Conservation (phyloP, 805 yeast species). For the Yarrowia sp. region DNA sequence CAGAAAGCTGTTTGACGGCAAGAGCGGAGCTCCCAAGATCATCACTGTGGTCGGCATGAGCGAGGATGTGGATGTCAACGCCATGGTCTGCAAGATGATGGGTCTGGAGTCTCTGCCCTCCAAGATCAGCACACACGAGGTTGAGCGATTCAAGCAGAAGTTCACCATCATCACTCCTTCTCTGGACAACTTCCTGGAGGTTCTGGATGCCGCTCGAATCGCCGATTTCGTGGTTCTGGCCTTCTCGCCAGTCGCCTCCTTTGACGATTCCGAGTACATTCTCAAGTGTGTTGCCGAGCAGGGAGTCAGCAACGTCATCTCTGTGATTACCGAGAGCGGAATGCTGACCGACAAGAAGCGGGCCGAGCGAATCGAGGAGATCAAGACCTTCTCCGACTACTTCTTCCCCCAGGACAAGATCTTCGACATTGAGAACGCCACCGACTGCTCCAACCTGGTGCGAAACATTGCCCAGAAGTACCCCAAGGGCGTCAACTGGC, state of each 20-base stretch:
- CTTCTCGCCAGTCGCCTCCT: slow-evolving; percentile 82
- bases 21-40: slow-evolving; percentile 76
- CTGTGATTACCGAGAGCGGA: slow-evolving; percentile 28
- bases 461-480: slow-evolving; percentile 79
- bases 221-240: slow-evolving; percentile 89
- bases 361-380: slow-evolving; percentile 64
- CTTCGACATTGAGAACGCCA: slow-evolving; percentile 60
- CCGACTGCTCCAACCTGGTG: slow-evolving; percentile 71
- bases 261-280: slow-evolving; percentile 81
- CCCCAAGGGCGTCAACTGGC: slow-evolving; percentile 85
- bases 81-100: slow-evolving; percentile 34
- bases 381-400: slow-evolving; percentile 67
- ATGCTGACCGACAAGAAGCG: slow-evolving; percentile 46
- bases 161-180: slow-evolving; percentile 71
- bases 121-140: slow-evolving; percentile 32
- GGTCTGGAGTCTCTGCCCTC: neutral
- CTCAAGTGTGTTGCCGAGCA: slow-evolving; percentile 86
- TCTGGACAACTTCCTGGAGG: slow-evolving; percentile 57
- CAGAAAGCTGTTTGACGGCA: slow-evolving; percentile 75
- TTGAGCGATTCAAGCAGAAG: slow-evolving; percentile 70
- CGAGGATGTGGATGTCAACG: slow-evolving; percentile 52
- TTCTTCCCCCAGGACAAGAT: slow-evolving; percentile 79
- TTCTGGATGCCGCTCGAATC: slow-evolving; percentile 82
- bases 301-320: slow-evolving; percentile 74
- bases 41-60: slow-evolving; percentile 80